Evolutionary conservation across 2,329 filamentous ascomycete species (phyloP), one percentile per base, ranked within the genome.

Genomic region (Rhynchosporium agropyri): DNA sequence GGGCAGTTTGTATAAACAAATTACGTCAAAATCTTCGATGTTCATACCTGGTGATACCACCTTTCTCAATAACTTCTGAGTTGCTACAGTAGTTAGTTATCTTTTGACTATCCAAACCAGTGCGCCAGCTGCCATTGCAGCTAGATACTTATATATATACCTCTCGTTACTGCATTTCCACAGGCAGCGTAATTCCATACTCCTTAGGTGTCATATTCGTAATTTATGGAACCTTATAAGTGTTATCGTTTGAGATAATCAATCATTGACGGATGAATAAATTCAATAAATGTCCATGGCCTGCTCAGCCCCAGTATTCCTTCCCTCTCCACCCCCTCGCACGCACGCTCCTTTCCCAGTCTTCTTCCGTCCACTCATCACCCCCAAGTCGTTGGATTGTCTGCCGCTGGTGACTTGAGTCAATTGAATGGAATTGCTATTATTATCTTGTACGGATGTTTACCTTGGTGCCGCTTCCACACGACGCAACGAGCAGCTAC

Each of bases 381-480:
- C 20, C 20, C 20, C 20, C 20, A 20, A 20, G 20, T 20, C 20
- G 20, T 20, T 20, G 20, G 20, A 20, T 20, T 20, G 20, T 20
- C 49, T 48, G 50, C 53, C 53, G 49, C 46, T 48, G 33, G 50
- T 46, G 10, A 28, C 28, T 54, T 20, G 20, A 20, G 20, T 20
- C 20, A 20, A 20, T n/a, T 10, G 51, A 61, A 12, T 15, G 29
- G 45, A 13, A 60, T 58, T 67, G 59, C 64, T 69, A 69, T 67
- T 69, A 67, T 68, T 67, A 69, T 65, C 64, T 40, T 10, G 33
- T 36, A 12, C 31, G 48, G 15, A 20, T 48, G 26, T 48, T 36
- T 36, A 5, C 33, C 38, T 60, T 48, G 48, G 45, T 31, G 26
- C 62, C 59, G 45, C 65, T 58, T 63, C 20, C 20, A 20, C 20